A percentile compares a stretch with the other conserved stretches of the same genome.
Evolutionary conservation across 306 rosid species (phyloP).

Genomic region (Rosa chinensis): DNA sequence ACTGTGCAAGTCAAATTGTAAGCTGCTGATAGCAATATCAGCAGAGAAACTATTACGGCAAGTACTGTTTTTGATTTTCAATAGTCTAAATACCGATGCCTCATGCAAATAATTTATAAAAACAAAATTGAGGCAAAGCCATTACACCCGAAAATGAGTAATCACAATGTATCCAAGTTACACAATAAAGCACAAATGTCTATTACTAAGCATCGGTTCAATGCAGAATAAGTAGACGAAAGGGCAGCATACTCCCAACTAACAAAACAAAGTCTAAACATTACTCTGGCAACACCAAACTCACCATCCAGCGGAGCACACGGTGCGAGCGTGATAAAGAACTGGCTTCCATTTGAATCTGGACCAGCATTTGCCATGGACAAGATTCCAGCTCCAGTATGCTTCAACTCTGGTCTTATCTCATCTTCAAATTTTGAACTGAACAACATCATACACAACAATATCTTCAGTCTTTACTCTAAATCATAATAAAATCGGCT

Average conservation of each 20-base stretch:
- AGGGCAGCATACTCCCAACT: neutral
- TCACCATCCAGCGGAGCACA: slow-evolving; percentile 96
- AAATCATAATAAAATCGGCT: neutral
- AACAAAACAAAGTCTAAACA: neutral
- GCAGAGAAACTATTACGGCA: neutral
- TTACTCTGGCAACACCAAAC: slow-evolving; percentile 3
- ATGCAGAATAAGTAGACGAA: neutral
- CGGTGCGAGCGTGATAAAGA: slow-evolving; percentile 91
- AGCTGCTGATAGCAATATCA: neutral
- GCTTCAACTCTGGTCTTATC: slow-evolving; percentile 86
- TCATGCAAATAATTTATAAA: neutral
- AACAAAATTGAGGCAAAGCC: neutral
- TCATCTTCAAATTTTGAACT: slow-evolving; percentile 92
- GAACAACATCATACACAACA: slow-evolving; percentile 21
- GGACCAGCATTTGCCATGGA: slow-evolving; percentile 99
- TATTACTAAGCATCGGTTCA: neutral
- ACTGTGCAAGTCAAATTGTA: neutral
- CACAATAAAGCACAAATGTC: neutral
- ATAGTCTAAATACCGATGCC: slow-evolving; percentile 2
- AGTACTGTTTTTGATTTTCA: neutral
- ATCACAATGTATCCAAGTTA: neutral
- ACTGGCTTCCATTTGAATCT: slow-evolving; percentile 91
- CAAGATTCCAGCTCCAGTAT: slow-evolving; percentile 96
- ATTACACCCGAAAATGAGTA: neutral
- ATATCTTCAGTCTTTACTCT: neutral